These are phyloP conservation scores for Triangularia verruculosa DNA, from an alignment of 2,329 filamentous ascomycete species.

Conservation along the genomic window DNA sequence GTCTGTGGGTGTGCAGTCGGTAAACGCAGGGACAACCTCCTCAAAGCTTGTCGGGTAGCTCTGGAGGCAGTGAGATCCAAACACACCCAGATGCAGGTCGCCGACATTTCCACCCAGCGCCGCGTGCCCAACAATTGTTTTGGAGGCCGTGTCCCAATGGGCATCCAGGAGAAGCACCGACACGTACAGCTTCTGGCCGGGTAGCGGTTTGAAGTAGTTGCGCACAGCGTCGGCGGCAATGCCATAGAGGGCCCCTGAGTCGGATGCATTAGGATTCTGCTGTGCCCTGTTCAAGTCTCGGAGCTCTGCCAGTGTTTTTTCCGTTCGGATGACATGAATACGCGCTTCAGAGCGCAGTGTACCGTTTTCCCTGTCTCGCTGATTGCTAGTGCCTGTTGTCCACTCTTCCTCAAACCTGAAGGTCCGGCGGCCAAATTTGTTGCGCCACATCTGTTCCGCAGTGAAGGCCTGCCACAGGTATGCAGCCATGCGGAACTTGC, in stretches of 20 bases:
- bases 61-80: slow-evolving; percentile 87
- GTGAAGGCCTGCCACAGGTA: slow-evolving; percentile 98
- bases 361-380: slow-evolving; percentile 66
- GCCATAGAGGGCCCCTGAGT: slow-evolving; percentile 69
- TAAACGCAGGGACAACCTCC: slow-evolving; percentile 84
- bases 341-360: slow-evolving; percentile 88
- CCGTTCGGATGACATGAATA: slow-evolving; percentile 77
- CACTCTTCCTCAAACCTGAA: slow-evolving; percentile 96
- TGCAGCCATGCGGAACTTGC: slow-evolving; percentile 91
- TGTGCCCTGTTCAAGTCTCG: slow-evolving; percentile 74
- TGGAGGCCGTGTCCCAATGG: slow-evolving; percentile 74
- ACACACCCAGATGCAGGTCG: slow-evolving; percentile 80
- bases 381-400: slow-evolving; percentile 77
- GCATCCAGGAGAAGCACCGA: slow-evolving; percentile 83
- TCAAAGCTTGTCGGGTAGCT: slow-evolving; percentile 88
- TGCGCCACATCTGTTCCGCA: slow-evolving; percentile 90
- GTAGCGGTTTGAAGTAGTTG: slow-evolving; percentile 68
- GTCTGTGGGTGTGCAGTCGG: slow-evolving; percentile 86
- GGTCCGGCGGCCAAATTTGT: slow-evolving; percentile 78
- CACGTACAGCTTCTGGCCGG: slow-evolving; percentile 83
- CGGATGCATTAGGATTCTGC: slow-evolving; percentile 66
- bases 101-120: slow-evolving; percentile 73
- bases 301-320: slow-evolving; percentile 82
- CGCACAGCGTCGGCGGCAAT: slow-evolving; percentile 77
- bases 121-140: slow-evolving; percentile 75